These are phyloP conservation scores for Pyrus betulifolia DNA, from an alignment of 306 rosid genomes.

Conservation along the genomic window DNA sequence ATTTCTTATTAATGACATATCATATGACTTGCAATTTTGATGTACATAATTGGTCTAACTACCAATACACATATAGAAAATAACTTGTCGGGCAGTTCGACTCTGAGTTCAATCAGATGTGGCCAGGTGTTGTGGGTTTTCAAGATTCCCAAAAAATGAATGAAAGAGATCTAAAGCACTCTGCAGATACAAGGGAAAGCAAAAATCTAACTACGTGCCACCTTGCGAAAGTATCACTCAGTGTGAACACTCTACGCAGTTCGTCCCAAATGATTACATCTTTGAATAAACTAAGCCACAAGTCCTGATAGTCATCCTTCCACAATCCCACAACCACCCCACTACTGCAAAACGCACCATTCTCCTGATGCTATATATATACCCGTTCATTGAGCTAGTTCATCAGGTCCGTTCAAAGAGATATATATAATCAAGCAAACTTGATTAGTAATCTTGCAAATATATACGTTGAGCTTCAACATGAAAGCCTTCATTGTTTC, in stretches of 20 bases:
- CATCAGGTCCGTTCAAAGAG: not conserved
- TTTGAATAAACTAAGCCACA: slow-evolving; percentile 10
- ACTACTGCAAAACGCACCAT: slow-evolving; percentile 5
- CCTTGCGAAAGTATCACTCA: not conserved
- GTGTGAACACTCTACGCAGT: not conserved
- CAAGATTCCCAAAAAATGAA: not conserved
- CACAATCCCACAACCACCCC: slow-evolving; percentile 40
- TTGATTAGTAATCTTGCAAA: not conserved
- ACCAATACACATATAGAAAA: too few species aligned
- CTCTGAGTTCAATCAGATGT: not conserved
- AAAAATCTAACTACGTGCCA: not conserved
- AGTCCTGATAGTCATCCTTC: not conserved
- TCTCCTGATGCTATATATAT: not conserved
- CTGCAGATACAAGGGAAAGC: not conserved
- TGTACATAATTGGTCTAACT: too few species aligned
- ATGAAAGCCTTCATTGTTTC: slow-evolving; percentile 11
- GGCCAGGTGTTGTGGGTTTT: not conserved
- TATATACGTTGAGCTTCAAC: not conserved
- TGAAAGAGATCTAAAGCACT: not conserved
- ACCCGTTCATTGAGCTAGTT: not conserved
- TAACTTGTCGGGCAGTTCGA: not conserved
- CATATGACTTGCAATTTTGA: too few species aligned
- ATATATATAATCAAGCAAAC: not conserved
- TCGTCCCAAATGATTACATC: slow-evolving; percentile 10
- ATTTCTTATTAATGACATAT: too few species aligned